Conservation (phyloP, 2,329 filamentous ascomycete genomes). For the Trichophyton schoenleinii region DNA sequence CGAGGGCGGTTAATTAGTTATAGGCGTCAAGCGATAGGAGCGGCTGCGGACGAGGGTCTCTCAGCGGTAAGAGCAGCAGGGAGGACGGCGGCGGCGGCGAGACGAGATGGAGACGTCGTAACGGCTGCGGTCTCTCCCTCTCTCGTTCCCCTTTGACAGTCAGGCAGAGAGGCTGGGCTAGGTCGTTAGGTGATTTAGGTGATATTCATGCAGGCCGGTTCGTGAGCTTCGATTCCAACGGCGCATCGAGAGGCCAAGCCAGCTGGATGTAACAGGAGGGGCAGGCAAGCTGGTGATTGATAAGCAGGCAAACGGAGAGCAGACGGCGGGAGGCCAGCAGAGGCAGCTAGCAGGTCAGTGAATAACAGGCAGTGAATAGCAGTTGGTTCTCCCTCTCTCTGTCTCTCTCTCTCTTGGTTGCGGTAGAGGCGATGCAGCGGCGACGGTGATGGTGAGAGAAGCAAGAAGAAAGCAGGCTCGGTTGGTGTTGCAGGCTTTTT, state of each 20-base stretch:
- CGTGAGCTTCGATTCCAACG: background rate
- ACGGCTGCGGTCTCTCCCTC: too few relatives aligned
- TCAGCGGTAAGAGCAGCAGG: background rate
- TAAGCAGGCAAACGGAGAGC: background rate
- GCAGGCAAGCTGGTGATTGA: background rate
- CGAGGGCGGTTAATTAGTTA: too few relatives aligned
- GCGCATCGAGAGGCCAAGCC: background rate
- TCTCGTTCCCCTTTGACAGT: background rate
- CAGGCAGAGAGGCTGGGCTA: background rate
- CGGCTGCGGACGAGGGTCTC: background rate
- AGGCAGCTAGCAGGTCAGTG: background rate
- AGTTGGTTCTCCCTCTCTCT: background rate
- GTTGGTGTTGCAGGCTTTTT: background rate
- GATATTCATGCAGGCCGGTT: background rate
- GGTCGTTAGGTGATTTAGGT: background rate
- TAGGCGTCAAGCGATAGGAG: conserved; percentile 3
- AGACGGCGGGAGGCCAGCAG: background rate
- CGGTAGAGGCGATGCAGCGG: background rate
- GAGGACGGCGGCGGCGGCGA: background rate
- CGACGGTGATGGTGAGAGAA: background rate
- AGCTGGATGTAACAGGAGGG: background rate
- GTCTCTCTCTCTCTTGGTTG: background rate
- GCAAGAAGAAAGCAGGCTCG: background rate
- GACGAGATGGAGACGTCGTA: too few relatives aligned
- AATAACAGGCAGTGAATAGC: background rate